Percentiles rank a stretch among this genome's conserved stretches.
These are phyloP conservation scores for Acacia crassicarpa DNA, from an alignment of 306 rosid genomes.

Conservation along the genomic window DNA sequence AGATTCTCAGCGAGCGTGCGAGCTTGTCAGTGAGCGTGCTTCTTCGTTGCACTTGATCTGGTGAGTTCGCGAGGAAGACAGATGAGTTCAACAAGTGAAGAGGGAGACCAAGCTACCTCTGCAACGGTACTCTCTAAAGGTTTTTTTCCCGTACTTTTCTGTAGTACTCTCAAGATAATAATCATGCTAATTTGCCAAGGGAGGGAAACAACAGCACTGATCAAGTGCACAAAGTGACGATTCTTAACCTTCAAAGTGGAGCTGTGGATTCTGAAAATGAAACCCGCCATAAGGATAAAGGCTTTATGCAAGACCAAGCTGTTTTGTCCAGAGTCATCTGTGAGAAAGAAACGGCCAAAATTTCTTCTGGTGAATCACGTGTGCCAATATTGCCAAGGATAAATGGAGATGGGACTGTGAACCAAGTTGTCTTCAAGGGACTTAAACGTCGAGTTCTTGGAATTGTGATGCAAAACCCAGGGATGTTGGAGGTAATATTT, in stretches of 20 bases:
- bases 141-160: too few species aligned
- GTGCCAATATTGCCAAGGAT: constrained; percentile 91
- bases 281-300: constrained; percentile 36
- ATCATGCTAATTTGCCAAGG: constrained; percentile 33
- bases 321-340: constrained; percentile 33
- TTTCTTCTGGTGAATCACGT: constrained; percentile 49
- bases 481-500: constrained; percentile 76
- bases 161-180: constrained; percentile 12
- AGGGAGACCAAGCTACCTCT: too few species aligned
- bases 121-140: too few species aligned
- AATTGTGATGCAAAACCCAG: constrained; percentile 95
- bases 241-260: constrained; percentile 70
- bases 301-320: constrained; percentile 34
- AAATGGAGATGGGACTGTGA: constrained; percentile 89
- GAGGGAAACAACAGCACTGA: constrained; percentile 37
- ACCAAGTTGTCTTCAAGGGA: constrained; percentile 75
- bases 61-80: too few species aligned
- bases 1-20: too few species aligned
- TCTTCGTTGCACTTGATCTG: too few species aligned
- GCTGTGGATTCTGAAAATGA: constrained; percentile 41
- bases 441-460: constrained; percentile 78
- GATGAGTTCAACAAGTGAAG: too few species aligned
- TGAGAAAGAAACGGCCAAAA: constrained; percentile 36
- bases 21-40: too few species aligned
- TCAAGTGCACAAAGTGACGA: constrained; percentile 74